Conservation (phyloP, 371 early-diverging fungal species). For the Choanephora cucurbitarum region DNA sequence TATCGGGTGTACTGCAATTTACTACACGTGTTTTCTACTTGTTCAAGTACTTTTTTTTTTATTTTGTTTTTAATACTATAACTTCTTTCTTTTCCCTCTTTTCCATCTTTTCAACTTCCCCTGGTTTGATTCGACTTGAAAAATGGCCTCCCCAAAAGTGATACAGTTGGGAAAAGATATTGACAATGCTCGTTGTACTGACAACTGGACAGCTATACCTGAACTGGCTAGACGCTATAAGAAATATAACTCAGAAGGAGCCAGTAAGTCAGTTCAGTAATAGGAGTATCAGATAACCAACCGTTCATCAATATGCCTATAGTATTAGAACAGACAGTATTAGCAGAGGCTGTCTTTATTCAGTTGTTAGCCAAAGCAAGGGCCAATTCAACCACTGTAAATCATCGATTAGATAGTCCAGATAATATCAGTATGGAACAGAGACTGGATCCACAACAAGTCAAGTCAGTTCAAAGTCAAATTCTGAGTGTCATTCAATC, state of each 20-base stretch:
- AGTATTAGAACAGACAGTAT: slow-evolving; percentile 51
- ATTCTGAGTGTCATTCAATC: slow-evolving; percentile 26
- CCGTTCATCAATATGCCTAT: no score
- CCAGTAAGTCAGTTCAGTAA: slow-evolving; percentile 40
- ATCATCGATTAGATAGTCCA: slow-evolving; percentile 34
- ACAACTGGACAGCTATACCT: slow-evolving; percentile 52
- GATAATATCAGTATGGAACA: slow-evolving; percentile 27
- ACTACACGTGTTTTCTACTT: no score
- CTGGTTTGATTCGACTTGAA: no score
- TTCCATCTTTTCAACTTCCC: no score
- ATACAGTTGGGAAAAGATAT: slow-evolving; percentile 48
- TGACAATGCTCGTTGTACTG: slow-evolving; percentile 54
- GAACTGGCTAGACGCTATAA: slow-evolving; percentile 63
- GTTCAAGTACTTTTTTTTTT: not conserved
- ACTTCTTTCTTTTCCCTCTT: slow-evolving; percentile 7
- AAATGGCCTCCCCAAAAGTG: slow-evolving; percentile 32
- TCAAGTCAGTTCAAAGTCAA: slow-evolving; percentile 32
- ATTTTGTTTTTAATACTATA: no score
- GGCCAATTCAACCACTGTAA: not conserved
- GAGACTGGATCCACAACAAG: slow-evolving; percentile 24
- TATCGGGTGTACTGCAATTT: no score
- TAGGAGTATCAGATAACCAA: not conserved
- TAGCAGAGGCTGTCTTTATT: slow-evolving; percentile 41
- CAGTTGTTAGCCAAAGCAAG: slow-evolving; percentile 13
- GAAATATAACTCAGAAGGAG: slow-evolving; percentile 61